Conservation (phyloP, 805 yeast genomes). For the Saccharomycopsis amapae region DNA sequence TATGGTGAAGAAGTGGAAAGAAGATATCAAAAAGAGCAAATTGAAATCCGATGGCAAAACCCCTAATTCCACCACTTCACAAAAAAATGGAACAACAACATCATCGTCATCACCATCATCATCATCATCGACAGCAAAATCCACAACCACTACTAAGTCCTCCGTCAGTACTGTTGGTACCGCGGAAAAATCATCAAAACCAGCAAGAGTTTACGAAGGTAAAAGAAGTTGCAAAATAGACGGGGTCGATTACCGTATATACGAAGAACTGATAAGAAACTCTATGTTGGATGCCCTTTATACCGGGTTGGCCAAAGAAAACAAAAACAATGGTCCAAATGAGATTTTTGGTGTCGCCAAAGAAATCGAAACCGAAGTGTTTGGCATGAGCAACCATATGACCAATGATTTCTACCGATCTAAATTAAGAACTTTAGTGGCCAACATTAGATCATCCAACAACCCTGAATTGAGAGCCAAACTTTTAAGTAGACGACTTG, state of each 20-base stretch:
- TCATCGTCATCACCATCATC: not conserved
- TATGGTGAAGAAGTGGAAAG: conserved; percentile 86
- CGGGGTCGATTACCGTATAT: conserved; percentile 61
- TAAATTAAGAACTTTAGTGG: conserved; percentile 77
- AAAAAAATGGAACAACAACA: not conserved
- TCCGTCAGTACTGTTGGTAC: not conserved
- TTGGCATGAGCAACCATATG: conserved; percentile 48
- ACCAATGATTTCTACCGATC: conserved; percentile 60
- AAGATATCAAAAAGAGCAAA: conserved; percentile 62
- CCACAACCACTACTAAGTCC: not conserved
- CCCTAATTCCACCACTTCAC: conserved; percentile 23
- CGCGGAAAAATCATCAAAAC: not conserved
- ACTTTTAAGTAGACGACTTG: conserved; percentile 58
- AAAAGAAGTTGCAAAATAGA: conserved; percentile 80
- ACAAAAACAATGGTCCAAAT: conserved; percentile 43
- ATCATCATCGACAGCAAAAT: not conserved
- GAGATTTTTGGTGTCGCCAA: conserved; percentile 57
- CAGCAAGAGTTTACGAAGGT: conserved; percentile 25
- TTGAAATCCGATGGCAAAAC: conserved; percentile 26
- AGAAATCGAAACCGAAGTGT: conserved; percentile 69
- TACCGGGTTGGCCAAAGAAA: conserved; percentile 81
- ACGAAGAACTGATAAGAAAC: conserved; percentile 76
- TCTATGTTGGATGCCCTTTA: conserved; percentile 78
- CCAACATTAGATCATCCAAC: conserved; percentile 82
- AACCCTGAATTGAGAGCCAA: conserved; percentile 77